Evolutionary conservation across 805 yeast genomes (phyloP).

Genomic region (Candida silvicultrix): DNA sequence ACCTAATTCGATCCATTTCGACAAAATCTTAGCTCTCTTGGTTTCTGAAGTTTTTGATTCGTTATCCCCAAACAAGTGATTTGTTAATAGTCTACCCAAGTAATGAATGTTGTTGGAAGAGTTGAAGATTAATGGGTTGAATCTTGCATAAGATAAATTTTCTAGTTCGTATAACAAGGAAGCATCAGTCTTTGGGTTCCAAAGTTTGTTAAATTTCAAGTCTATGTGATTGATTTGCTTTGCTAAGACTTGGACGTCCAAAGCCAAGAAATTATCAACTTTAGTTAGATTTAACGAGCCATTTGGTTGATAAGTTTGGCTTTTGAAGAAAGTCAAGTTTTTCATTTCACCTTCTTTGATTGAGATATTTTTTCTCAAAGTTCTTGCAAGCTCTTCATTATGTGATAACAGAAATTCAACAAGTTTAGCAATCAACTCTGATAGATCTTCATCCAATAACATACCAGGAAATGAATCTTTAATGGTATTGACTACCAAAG

Average conservation of each 20-base stretch:
- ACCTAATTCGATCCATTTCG: conserved; percentile 85
- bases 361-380: conserved; percentile 46
- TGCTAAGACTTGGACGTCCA: conserved; percentile 51
- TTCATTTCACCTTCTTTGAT: conserved; percentile 41
- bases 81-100: conserved; percentile 60
- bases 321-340: conserved; percentile 26
- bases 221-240: conserved; percentile 62
- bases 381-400: conserved; percentile 43
- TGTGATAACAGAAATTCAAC: conserved; percentile 40
- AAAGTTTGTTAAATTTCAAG: conserved; percentile 51
- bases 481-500: conserved; percentile 48
- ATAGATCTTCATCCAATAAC: conserved; percentile 55
- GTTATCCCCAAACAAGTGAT: conserved; percentile 58
- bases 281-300: conserved; percentile 22
- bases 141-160: conserved; percentile 30
- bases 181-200: conserved; percentile 80
- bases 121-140: conserved; percentile 77
- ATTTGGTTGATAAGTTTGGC: conserved; percentile 12
- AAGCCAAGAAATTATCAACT: conserved; percentile 45
- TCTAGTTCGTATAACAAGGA: conserved; percentile 56
- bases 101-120: conserved; percentile 64
- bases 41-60: conserved; percentile 26
- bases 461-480: conserved; percentile 61
- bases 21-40: conserved; percentile 57
- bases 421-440: conserved; percentile 49